These are phyloP conservation scores for Schizophyllum amplum DNA, from an alignment of 1,284 basidiomycete species.

Conservation along the genomic window DNA sequence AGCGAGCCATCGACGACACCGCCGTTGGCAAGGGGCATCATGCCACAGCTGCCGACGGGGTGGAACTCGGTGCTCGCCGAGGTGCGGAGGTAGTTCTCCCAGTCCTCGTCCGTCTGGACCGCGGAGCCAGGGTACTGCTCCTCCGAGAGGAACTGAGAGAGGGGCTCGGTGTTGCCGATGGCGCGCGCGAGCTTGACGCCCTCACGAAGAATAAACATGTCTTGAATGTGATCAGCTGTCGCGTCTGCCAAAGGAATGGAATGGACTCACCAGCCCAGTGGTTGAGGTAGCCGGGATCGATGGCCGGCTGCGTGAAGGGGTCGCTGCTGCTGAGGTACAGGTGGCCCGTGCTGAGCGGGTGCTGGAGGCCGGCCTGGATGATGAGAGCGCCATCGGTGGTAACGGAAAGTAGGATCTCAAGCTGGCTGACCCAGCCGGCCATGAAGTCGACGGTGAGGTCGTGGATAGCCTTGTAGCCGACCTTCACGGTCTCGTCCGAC, in stretches of 20 bases:
- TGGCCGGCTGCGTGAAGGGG: not conserved
- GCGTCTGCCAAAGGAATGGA: not conserved
- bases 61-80: constrained; percentile 12
- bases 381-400: not conserved
- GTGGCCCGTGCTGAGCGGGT: constrained; percentile 4
- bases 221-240: constrained; percentile 28
- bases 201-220: constrained; percentile 48
- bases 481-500: not conserved
- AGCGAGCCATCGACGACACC: constrained; percentile 17
- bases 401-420: not conserved
- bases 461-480: not conserved
- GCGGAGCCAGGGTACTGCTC: constrained; percentile 34
- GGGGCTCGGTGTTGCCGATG: constrained; percentile 32
- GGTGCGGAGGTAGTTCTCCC: not conserved
- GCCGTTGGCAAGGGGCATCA: constrained; percentile 29
- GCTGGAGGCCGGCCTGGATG: not conserved
- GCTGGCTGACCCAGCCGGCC: not conserved
- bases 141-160: constrained; percentile 23
- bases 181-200: constrained; percentile 46
- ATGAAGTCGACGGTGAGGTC: not conserved
- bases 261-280: constrained; percentile 23
- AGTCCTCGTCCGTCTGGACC: constrained; percentile 32
- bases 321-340: constrained; percentile 16
- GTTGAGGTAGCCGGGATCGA: constrained; percentile 28
- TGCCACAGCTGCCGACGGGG: constrained; percentile 27